Percentiles rank a stretch among this genome's conserved stretches.
phyloP scores from a whole-genome alignment of 2,329 filamentous ascomycete genomes.

The Fusarium avenaceum region DNA sequence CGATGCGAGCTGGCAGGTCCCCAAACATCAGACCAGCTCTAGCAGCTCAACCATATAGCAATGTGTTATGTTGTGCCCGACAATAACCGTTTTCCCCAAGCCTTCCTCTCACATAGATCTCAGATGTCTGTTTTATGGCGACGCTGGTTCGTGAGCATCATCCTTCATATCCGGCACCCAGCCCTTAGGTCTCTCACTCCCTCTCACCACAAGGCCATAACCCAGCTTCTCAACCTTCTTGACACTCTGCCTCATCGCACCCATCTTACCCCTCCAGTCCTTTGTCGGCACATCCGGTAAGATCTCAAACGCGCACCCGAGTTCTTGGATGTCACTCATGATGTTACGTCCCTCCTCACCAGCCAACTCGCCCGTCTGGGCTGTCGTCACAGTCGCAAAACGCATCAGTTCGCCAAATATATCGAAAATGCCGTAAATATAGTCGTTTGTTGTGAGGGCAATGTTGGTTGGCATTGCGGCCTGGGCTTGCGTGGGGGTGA shows the following conservation, averaged over 20 bases:
- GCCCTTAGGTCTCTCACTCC: conserved; percentile 88
- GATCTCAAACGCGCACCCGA: conserved; percentile 82
- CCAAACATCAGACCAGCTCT: conserved; percentile 3
- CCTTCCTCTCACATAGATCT: neutral
- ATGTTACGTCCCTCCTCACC: conserved; percentile 68
- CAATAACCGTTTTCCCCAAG: neutral
- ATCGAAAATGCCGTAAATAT: conserved; percentile 91
- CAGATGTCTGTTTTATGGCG: conserved; percentile 39
- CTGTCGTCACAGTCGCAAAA: conserved; percentile 90
- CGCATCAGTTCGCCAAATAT: conserved; percentile 97
- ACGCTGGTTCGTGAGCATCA: conserved; percentile 51
- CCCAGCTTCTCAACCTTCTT: conserved; percentile 93
- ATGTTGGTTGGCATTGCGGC: conserved; percentile 66
- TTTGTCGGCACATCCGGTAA: conserved; percentile 71
- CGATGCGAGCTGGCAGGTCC: neutral
- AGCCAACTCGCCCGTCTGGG: conserved; percentile 73
- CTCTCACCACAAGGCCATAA: conserved; percentile 89
- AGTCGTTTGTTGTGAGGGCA: conserved; percentile 82
- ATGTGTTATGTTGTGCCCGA: conserved; percentile 2
- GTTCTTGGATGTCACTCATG: conserved; percentile 82
- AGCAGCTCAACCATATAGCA: conserved; percentile 26
- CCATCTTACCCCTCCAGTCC: conserved; percentile 81
- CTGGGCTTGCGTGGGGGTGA: conserved; percentile 74
- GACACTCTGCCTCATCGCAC: conserved; percentile 88
- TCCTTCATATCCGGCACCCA: conserved; percentile 85